Evolutionary conservation across 2,329 filamentous ascomycete species (phyloP).

Genomic region (Xylariaceae sp.): DNA sequence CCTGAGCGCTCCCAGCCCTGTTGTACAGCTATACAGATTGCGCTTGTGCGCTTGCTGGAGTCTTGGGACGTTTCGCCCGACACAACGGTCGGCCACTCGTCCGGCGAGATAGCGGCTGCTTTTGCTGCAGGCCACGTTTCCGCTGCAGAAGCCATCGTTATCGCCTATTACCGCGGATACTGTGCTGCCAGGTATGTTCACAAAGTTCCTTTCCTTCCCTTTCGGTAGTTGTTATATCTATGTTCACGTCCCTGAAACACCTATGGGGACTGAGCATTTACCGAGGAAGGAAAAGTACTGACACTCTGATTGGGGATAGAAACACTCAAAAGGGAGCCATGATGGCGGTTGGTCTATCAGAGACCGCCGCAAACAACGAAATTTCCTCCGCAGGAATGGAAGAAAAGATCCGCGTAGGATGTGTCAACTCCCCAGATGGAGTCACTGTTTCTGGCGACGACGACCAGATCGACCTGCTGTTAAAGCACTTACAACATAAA

Average conservation of each 20-base stretch:
- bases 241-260: no score
- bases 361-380: background rate
- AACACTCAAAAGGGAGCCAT: slow-evolving; percentile 17
- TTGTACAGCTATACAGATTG: slow-evolving; percentile 27
- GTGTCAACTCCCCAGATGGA: slow-evolving; percentile 20
- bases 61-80: slow-evolving; percentile 13
- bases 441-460: slow-evolving; percentile 15
- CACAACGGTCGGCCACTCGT: slow-evolving; percentile 28
- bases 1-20: slow-evolving; percentile 15
- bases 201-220: no score
- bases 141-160: slow-evolving; percentile 11
- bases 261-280: no score
- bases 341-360: slow-evolving; percentile 17
- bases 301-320: no score
- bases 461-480: background rate
- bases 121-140: slow-evolving; percentile 35
- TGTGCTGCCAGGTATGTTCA: slow-evolving; percentile 1
- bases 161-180: slow-evolving; percentile 21
- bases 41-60: slow-evolving; percentile 13
- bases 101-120: slow-evolving; percentile 41
- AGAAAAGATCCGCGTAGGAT: slow-evolving; percentile 11
- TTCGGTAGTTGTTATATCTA: no score
- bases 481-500: background rate
- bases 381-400: slow-evolving; percentile 5
- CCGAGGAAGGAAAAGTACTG: no score